phyloP scores from a whole-genome alignment of 257 asterid species.

The Solanum lignicaule region DNA sequence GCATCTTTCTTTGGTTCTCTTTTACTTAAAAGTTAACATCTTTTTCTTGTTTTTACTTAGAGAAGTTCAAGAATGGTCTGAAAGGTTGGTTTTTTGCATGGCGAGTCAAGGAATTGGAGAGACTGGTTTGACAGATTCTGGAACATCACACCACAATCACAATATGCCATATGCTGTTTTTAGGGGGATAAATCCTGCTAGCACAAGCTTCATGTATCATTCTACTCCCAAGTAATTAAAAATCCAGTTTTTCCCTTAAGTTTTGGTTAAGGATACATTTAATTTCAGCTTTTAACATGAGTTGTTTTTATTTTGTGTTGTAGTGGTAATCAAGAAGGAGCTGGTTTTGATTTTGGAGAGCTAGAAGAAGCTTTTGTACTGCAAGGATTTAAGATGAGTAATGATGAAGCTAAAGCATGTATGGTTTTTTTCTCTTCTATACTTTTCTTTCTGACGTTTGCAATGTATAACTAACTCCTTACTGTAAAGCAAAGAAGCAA shows the following conservation, averaged over 20 bases:
- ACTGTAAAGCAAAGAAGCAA: not conserved
- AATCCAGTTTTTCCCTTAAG: not conserved
- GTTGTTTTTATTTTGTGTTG: not conserved
- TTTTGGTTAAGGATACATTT: not conserved
- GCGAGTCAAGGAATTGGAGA: slow-evolving; percentile 34
- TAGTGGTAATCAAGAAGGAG: slow-evolving; percentile 46
- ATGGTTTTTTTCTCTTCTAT: slow-evolving; percentile 4
- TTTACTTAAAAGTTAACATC: not conserved
- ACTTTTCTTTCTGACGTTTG: slow-evolving; percentile 39
- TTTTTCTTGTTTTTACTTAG: not conserved
- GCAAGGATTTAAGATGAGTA: slow-evolving; percentile 50
- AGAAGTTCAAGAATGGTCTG: slow-evolving; percentile 28
- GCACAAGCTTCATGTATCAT: slow-evolving; percentile 43
- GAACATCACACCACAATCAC: slow-evolving; percentile 16
- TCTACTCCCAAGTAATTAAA: not conserved
- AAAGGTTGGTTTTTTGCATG: slow-evolving; percentile 45
- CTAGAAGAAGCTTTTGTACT: slow-evolving; percentile 81
- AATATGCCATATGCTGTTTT: slow-evolving; percentile 48
- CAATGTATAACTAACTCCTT: slow-evolving; percentile 18
- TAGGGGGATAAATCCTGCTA: slow-evolving; percentile 40
- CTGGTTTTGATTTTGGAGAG: slow-evolving; percentile 83
- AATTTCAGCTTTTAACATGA: slow-evolving; percentile 9
- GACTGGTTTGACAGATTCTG: slow-evolving; percentile 33
- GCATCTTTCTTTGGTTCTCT: not conserved
- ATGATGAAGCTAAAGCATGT: slow-evolving; percentile 77